Conservation (phyloP, 129 eudicot species). For the Calendula officinalis region DNA sequence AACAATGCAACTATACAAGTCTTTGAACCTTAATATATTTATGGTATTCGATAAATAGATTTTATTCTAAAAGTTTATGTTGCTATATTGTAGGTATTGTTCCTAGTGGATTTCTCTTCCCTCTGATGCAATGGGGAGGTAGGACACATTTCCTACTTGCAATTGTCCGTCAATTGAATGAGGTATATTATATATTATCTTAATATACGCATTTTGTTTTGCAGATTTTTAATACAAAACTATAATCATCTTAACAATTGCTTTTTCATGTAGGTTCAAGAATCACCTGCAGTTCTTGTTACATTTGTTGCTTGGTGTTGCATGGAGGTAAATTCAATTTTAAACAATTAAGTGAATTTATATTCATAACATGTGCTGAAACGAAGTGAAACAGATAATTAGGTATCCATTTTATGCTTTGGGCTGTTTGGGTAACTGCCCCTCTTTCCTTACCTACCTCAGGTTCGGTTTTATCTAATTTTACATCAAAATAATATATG, state of each 20-base stretch:
- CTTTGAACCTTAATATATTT: constrained; percentile 2
- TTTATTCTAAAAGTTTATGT: not conserved
- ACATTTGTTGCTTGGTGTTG: constrained; percentile 81
- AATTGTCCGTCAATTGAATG: constrained; percentile 53
- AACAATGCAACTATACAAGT: constrained; percentile 1
- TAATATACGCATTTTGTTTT: not conserved
- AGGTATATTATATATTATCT: constrained; percentile 47
- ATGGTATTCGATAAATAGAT: not conserved
- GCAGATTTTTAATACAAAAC: not conserved
- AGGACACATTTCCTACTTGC: constrained; percentile 73
- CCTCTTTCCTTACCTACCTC: constrained; percentile 64
- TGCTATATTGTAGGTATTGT: constrained; percentile 62
- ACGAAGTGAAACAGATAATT: constrained; percentile 48
- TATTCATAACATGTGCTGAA: not conserved
- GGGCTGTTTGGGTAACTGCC: constrained; percentile 61
- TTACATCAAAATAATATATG: constrained; percentile 2
- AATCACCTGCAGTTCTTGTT: constrained; percentile 55
- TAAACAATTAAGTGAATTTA: constrained; percentile 9
- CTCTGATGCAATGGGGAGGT: constrained; percentile 98
- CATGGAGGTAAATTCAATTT: constrained; percentile 50
- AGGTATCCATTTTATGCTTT: constrained; percentile 82
- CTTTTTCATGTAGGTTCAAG: constrained; percentile 61
- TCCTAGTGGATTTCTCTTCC: constrained; percentile 79
- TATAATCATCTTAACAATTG: not conserved
- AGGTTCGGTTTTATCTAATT: constrained; percentile 45